A percentile compares a stretch with the other conserved stretches of the same genome.
phyloP scores from a whole-genome alignment of 2,329 filamentous ascomycete species.

The Diplocarpon mali region DNA sequence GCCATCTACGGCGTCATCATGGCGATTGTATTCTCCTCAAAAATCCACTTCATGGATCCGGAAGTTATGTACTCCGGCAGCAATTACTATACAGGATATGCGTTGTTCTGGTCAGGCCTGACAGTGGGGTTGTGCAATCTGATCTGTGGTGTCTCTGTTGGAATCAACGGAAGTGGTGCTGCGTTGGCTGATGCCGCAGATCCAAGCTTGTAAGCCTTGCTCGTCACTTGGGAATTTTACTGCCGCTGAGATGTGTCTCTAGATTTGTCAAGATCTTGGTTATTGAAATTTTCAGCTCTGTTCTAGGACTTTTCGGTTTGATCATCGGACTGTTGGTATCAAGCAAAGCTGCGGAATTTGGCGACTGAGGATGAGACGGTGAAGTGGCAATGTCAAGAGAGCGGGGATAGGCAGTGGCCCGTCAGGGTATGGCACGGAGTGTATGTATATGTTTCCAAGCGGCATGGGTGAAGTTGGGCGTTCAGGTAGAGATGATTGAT shows the following conservation, averaged over 20 bases:
- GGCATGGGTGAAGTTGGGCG: slow-evolving; percentile 8
- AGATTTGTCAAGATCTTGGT: slow-evolving; percentile 98
- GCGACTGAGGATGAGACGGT: slow-evolving; percentile 11
- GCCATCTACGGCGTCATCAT: slow-evolving; percentile 99
- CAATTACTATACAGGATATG: slow-evolving; percentile 90
- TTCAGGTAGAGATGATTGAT: slow-evolving; percentile 6
- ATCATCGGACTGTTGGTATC: slow-evolving; percentile 88
- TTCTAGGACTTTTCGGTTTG: slow-evolving; percentile 88
- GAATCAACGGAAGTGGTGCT: slow-evolving; percentile 95
- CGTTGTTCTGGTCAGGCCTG: slow-evolving; percentile 89
- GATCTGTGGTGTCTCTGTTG: slow-evolving; percentile 90
- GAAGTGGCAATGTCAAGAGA: slow-evolving; percentile 3
- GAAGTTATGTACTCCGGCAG: slow-evolving; percentile 59
- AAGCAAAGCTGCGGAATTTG: slow-evolving; percentile 69
- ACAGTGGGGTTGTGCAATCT: slow-evolving; percentile 95
- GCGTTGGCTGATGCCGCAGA: slow-evolving; percentile 94
- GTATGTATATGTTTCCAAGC: slow-evolving; percentile 6
- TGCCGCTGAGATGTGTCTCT: slow-evolving; percentile 10
- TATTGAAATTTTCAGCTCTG: slow-evolving; percentile 98
- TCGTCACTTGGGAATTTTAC: background rate
- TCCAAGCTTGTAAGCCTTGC: slow-evolving; percentile 60
- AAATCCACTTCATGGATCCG: slow-evolving; percentile 56
- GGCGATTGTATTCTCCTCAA: slow-evolving; percentile 94
- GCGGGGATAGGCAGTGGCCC: slow-evolving; percentile 6
- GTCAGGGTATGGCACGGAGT: background rate